Base-by-base conservation (phyloP, 1,284 basidiomycete genomes). In the Stygiomarasmius scandens region DNA sequence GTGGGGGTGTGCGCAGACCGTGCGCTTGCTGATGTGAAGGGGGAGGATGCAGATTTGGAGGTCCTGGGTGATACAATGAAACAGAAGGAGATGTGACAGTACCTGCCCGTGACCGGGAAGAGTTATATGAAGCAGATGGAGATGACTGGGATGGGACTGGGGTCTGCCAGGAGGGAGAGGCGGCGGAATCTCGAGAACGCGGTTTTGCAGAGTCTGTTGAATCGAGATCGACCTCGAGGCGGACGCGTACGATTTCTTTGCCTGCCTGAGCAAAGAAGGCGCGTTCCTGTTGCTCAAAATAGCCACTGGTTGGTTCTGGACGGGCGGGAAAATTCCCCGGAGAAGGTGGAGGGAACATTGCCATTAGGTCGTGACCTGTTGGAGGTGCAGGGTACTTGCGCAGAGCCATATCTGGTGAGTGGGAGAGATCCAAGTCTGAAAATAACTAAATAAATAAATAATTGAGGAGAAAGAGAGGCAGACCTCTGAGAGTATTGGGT, bases 331-430 rank as follows among this genome's bases (percentile, higher is more conserved):
- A 79, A 52, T 67, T 77, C 49, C 81, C 76, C 2, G 87, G 87
- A 8, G 86, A 78, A 6, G 84, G 75, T 3, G 88, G 80, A 1
- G 89, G 89, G 67, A 90, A 90, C 73, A 91, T 80, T 10, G 86
- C 85, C 89, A 91, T 91, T 63, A 91, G 79, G 62, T 91, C 87
- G 63, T 91, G 89, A 1, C 89, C 89, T 0, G 87, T 89, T 3
- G 86, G 86, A 1, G 89, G 89, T 0, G 86, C 80, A 22, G 89
- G 89, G 66, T 84, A 88, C 62, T 83, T 83, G 55, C 83, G 74
- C 5, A 75, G 70, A 4, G 71, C 67, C 41, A 76, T 71, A 63
- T 80, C 80, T 52, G 76, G 71, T 32, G 77, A 71, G 57, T 81
- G 77, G 1, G 78, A 72, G 55, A 86, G 76, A 67, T 86, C 84